phyloP scores from a whole-genome alignment of 139 green algal species.

The Axilococcus clingmanii region DNA sequence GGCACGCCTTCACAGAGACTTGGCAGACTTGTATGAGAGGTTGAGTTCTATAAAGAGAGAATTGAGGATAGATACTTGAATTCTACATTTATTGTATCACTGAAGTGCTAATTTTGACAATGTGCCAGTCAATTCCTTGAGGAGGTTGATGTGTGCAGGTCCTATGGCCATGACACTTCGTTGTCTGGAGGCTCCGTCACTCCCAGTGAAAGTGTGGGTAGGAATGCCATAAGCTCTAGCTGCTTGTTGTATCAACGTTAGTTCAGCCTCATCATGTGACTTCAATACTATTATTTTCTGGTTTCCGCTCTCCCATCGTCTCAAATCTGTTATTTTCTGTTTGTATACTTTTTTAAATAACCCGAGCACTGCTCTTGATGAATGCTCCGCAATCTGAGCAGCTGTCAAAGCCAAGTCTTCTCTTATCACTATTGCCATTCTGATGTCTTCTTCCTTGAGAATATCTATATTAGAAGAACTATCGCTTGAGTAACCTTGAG shows the following conservation, averaged over 20 bases:
- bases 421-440: not conserved
- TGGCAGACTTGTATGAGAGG: too few relatives aligned
- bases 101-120: too few relatives aligned
- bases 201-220: slow-evolving; percentile 6
- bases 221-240: not conserved
- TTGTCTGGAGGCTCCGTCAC: not conserved
- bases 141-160: not conserved
- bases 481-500: not conserved
- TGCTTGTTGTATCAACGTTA: not conserved
- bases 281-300: not conserved
- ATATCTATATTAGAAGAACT: not conserved
- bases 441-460: not conserved
- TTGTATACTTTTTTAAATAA: slow-evolving; percentile 24
- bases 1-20: too few relatives aligned
- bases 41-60: too few relatives aligned
- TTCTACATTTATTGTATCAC: too few relatives aligned
- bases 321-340: slow-evolving; percentile 1
- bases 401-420: not conserved
- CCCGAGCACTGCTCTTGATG: slow-evolving; percentile 5
- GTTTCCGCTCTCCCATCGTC: slow-evolving; percentile 6
- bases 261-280: not conserved
- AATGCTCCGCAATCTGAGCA: not conserved
- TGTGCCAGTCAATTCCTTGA: too few relatives aligned
- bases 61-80: too few relatives aligned
- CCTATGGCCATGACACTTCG: slow-evolving; percentile 3